Conservation (phyloP, 2,329 filamentous ascomycete species). For the Periconia digitata region DNA sequence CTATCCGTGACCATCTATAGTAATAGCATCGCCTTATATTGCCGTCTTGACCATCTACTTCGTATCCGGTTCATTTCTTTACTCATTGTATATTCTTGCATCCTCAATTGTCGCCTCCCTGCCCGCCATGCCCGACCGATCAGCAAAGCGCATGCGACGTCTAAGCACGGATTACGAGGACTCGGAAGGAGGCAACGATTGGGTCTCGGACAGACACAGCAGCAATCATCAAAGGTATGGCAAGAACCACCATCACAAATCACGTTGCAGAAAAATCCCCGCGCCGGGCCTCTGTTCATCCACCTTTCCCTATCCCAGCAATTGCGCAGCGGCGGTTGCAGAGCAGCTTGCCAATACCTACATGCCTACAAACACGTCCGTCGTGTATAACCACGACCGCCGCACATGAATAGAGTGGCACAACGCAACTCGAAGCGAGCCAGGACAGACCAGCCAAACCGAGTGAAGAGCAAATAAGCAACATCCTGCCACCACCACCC, state of each 20-base stretch:
- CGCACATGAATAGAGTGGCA: neutral
- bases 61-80: neutral
- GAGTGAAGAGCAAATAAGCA: neutral
- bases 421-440: neutral
- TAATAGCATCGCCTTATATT: neutral
- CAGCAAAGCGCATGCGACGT: conserved; percentile 44
- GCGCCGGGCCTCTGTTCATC: neutral
- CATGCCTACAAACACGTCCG: too few relatives aligned
- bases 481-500: too few relatives aligned
- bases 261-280: neutral
- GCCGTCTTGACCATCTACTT: too few relatives aligned
- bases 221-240: conserved; percentile 36
- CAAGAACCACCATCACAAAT: conserved; percentile 1
- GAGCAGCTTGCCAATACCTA: neutral
- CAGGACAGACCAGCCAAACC: neutral
- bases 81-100: too few relatives aligned
- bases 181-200: conserved; percentile 35
- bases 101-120: neutral
- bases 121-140: conserved; percentile 30
- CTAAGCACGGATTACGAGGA: conserved; percentile 45
- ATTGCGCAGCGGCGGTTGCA: neutral
- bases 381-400: neutral
- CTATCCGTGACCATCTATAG: neutral
- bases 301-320: neutral
- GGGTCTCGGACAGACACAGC: conserved; percentile 26